phyloP scores from a whole-genome alignment of 257 asterid species.

The Dorcoceras hygrometricum region DNA sequence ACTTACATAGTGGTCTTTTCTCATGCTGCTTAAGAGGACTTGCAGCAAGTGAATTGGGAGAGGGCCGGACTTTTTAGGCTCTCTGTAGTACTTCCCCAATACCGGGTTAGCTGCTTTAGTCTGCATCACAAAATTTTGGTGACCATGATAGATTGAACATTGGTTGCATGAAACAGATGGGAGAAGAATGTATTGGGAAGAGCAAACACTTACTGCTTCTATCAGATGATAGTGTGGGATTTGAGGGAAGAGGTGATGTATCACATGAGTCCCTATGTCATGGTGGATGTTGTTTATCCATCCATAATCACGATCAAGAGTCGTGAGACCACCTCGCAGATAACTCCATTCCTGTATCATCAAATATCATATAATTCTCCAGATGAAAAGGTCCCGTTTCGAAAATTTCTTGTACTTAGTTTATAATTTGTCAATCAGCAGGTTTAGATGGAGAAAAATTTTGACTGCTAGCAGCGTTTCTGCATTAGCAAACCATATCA shows the following conservation, averaged over 20 bases:
- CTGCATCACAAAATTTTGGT: conserved; percentile 18
- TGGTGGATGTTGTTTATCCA: conserved; percentile 40
- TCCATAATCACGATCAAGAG: conserved; percentile 45
- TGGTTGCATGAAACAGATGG: neutral
- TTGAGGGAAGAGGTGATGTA: conserved; percentile 42
- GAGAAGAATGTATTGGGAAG: neutral
- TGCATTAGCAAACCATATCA: no score
- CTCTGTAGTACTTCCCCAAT: conserved; percentile 35
- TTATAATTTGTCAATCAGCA: neutral
- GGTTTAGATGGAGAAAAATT: neutral
- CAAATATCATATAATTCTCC: neutral
- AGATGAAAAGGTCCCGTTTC: neutral
- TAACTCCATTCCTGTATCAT: conserved; percentile 39
- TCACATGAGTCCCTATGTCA: conserved; percentile 40
- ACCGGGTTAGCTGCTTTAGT: conserved; percentile 34
- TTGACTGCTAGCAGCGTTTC: neutral
- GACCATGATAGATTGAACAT: neutral
- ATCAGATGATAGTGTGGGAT: conserved; percentile 38
- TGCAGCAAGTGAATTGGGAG: conserved; percentile 31
- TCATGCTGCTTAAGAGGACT: conserved; percentile 27
- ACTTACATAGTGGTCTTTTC: conserved; percentile 35
- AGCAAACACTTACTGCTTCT: conserved; percentile 27
- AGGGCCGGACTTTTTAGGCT: conserved; percentile 33
- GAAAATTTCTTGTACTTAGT: neutral
- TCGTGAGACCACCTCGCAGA: conserved; percentile 38